A percentile compares a stretch with the other conserved stretches of the same genome.
These are phyloP conservation scores for Lachancea dasiensis DNA, from an alignment of 805 yeast genomes.

Conservation along the genomic window DNA sequence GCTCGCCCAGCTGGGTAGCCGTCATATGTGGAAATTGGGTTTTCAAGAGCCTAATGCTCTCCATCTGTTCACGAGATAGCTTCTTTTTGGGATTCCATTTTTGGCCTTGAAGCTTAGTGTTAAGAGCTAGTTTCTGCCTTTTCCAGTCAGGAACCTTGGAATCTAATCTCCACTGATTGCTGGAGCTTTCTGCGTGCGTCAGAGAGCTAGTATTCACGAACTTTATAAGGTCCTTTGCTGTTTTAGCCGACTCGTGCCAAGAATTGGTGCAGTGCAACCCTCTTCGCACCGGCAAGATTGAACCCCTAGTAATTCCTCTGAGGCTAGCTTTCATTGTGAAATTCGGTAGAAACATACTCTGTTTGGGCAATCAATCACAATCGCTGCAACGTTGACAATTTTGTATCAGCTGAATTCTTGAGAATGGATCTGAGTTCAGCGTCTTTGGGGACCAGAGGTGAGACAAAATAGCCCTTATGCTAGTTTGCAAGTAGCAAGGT, in stretches of 20 bases:
- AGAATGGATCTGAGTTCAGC: no score
- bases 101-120: conserved; percentile 51
- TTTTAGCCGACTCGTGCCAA: conserved; percentile 10
- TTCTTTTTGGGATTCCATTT: conserved; percentile 65
- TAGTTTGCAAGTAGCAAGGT: no score
- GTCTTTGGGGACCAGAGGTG: no score
- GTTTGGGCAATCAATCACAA: no score
- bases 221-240: conserved; percentile 18
- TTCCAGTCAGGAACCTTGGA: conserved; percentile 57
- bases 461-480: no score
- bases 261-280: no score
- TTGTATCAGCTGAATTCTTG: no score
- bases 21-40: conserved; percentile 53
- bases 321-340: no score
- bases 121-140: conserved; percentile 57
- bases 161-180: conserved; percentile 37
- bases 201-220: conserved; percentile 16
- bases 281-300: conserved; percentile 1
- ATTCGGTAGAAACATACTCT: no score
- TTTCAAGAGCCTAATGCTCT: conserved; percentile 53
- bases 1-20: conserved; percentile 52
- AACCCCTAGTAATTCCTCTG: background rate
- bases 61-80: conserved; percentile 64
- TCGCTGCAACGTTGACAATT: no score
- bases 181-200: conserved; percentile 13